Conservation (phyloP, 2,329 filamentous ascomycete genomes). For the Nigrospora oryzae region DNA sequence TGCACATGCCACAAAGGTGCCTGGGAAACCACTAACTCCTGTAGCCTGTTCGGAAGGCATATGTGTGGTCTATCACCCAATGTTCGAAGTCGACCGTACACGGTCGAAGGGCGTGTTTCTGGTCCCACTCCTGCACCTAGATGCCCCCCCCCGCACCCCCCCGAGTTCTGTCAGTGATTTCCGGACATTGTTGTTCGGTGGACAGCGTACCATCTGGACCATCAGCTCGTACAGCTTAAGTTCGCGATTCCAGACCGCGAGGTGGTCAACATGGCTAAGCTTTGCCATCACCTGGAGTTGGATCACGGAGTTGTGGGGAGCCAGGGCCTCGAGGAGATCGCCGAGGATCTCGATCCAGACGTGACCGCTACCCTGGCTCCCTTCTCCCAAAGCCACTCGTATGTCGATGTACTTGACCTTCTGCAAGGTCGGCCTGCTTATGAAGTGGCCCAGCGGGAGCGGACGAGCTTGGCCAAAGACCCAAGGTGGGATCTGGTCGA, state of each 20-base stretch:
- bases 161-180: background rate
- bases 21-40: conserved; percentile 13
- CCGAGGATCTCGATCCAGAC: conserved; percentile 17
- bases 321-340: conserved; percentile 16
- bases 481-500: conserved; percentile 27
- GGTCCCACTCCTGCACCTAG: conserved; percentile 16
- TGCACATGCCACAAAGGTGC: background rate
- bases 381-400: conserved; percentile 20
- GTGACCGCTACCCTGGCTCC: conserved; percentile 11
- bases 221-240: conserved; percentile 12
- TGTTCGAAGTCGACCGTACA: conserved; percentile 15
- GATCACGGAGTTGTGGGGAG: conserved; percentile 15
- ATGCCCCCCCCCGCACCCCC: no score
- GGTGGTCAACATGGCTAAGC: conserved; percentile 12
- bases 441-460: conserved; percentile 17
- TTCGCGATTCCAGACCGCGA: conserved; percentile 12
- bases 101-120: conserved; percentile 12
- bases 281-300: conserved; percentile 21
- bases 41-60: conserved; percentile 15
- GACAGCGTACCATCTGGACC: conserved; percentile 10
- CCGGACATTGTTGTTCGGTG: no score
- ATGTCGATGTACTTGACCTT: conserved; percentile 20
- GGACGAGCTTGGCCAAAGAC: conserved; percentile 14
- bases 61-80: conserved; percentile 16
- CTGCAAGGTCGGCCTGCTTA: conserved; percentile 21